These are phyloP conservation scores for Coleophoma crateriformis DNA, from an alignment of 2,329 filamentous ascomycete genomes.

Conservation along the genomic window DNA sequence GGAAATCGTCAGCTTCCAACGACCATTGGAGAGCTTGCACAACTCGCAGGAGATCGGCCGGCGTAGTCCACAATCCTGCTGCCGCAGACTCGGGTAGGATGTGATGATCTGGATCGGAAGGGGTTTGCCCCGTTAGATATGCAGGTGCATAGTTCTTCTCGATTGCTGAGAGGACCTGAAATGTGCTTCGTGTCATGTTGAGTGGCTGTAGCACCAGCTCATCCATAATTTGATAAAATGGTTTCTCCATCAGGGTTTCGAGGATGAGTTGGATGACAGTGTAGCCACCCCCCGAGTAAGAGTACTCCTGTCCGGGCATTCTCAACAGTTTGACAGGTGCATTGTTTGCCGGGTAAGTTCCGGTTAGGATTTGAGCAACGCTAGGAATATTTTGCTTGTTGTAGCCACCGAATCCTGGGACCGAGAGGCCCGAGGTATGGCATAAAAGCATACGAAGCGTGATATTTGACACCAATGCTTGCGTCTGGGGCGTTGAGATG, in stretches of 20 bases:
- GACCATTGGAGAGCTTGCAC: slow-evolving; percentile 3
- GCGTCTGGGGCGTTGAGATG: slow-evolving; percentile 5
- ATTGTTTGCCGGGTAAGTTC: slow-evolving; percentile 4
- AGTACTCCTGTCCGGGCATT: slow-evolving; percentile 5
- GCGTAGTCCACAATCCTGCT: slow-evolving; percentile 9
- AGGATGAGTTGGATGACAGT: slow-evolving; percentile 8
- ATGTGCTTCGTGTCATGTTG: slow-evolving; percentile 6
- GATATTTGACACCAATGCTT: slow-evolving; percentile 1
- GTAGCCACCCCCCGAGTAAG: slow-evolving; percentile 7
- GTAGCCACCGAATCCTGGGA: neutral
- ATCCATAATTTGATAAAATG: slow-evolving; percentile 6
- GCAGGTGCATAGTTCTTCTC: slow-evolving; percentile 7
- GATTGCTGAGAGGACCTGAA: neutral
- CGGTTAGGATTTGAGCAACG: slow-evolving; percentile 4
- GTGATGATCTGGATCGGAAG: neutral
- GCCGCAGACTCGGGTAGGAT: slow-evolving; percentile 4
- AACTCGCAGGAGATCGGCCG: slow-evolving; percentile 6
- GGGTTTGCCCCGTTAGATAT: slow-evolving; percentile 1
- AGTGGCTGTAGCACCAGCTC: slow-evolving; percentile 5
- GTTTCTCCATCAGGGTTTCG: slow-evolving; percentile 1
- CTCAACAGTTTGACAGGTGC: neutral
- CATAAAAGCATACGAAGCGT: slow-evolving; percentile 5
- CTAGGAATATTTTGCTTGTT: neutral
- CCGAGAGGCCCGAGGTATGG: slow-evolving; percentile 6
- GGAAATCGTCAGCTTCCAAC: slow-evolving; percentile 3